Conservation (phyloP, 2,329 filamentous ascomycete genomes). For the Pseudogymnoascus verrucosus region DNA sequence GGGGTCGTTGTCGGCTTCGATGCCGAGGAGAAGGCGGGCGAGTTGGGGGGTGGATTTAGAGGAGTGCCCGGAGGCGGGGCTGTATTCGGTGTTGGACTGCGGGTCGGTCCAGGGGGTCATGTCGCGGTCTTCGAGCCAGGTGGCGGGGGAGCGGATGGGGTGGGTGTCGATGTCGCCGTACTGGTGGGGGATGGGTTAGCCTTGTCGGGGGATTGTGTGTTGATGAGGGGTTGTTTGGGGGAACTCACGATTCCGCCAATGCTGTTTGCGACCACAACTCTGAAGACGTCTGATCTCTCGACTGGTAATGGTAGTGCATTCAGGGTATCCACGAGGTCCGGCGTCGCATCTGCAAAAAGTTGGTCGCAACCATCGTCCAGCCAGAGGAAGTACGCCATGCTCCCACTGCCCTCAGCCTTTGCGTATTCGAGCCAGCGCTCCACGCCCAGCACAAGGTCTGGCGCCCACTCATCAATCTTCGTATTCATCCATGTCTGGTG, state of each 20-base stretch:
- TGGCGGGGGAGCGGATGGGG: conserved; percentile 22
- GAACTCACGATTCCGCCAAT: conserved; percentile 14
- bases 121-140: conserved; percentile 24
- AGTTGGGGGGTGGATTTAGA: conserved; percentile 3
- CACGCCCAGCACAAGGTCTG: conserved; percentile 20
- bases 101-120: conserved; percentile 25
- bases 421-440: conserved; percentile 26
- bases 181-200: conserved; percentile 13
- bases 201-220: neutral
- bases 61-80: conserved; percentile 11
- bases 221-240: neutral
- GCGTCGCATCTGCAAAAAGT: conserved; percentile 24
- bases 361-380: conserved; percentile 26
- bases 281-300: conserved; percentile 28
- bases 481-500: conserved; percentile 29
- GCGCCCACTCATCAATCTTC: conserved; percentile 23
- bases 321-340: conserved; percentile 20
- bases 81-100: conserved; percentile 19
- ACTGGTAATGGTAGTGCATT: conserved; percentile 21
- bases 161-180: conserved; percentile 29
- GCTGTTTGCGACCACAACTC: conserved; percentile 27
- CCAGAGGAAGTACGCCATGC: conserved; percentile 30
- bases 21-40: conserved; percentile 24
- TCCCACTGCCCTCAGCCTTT: conserved; percentile 10
- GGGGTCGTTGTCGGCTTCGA: conserved; percentile 27